phyloP scores from a whole-genome alignment of 2,329 filamentous ascomycete species.

The Metarhizium album region DNA sequence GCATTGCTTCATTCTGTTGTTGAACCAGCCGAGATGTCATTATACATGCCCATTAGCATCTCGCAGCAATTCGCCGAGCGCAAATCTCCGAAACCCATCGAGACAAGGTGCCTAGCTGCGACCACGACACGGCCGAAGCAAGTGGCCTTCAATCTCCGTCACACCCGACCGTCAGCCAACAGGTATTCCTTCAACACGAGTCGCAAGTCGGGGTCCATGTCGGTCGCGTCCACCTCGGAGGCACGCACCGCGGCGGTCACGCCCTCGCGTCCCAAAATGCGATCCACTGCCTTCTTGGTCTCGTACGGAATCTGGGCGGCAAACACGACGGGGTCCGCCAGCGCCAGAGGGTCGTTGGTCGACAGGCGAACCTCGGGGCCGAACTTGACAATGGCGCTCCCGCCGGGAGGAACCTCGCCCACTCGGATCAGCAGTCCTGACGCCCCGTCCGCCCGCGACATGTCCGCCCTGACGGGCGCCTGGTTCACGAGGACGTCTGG shows the following conservation, averaged over 20 bases:
- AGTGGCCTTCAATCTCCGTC: no score
- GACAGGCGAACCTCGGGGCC: constrained; percentile 8
- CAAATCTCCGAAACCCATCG: no score
- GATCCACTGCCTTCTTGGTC: constrained; percentile 11
- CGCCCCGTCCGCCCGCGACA: not conserved
- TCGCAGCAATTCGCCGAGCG: no score
- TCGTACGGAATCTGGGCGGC: constrained; percentile 9
- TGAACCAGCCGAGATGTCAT: no score
- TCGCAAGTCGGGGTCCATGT: constrained; percentile 13
- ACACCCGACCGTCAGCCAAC: constrained; percentile 7
- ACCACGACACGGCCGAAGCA: no score
- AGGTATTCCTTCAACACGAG: constrained; percentile 11
- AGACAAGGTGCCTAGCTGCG: no score
- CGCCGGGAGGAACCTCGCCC: constrained; percentile 6
- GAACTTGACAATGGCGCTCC: constrained; percentile 5
- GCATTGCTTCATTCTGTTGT: no score
- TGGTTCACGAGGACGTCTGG: not conserved
- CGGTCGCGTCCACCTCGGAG: constrained; percentile 10
- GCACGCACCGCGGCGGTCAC: constrained; percentile 7
- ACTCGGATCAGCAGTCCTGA: constrained; percentile 2
- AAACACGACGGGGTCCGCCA: constrained; percentile 10
- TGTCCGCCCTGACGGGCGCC: not conserved
- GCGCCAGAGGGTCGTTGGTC: constrained; percentile 8
- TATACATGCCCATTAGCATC: no score
- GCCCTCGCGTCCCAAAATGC: constrained; percentile 4